Evolutionary conservation across 1,284 basidiomycete species (phyloP), one percentile per base, ranked within the genome.

Genomic region (Rhodotorula sp.): DNA sequence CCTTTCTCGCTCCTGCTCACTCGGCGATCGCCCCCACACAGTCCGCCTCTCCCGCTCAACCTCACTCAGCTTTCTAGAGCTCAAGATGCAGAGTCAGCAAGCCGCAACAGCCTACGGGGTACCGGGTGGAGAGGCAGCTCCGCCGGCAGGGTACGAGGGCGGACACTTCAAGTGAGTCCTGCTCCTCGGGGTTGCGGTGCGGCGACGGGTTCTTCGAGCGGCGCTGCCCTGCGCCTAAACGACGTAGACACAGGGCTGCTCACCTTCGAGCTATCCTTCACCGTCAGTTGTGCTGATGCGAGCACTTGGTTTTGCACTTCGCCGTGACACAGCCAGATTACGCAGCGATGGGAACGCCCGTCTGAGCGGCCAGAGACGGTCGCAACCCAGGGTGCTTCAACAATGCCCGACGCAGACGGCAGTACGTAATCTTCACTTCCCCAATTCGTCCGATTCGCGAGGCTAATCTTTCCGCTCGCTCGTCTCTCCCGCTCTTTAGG

Each of bases 371-470:
- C 58, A 14, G 66, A 59, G 21, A 61, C 55, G 27, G n/a, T 52
- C 14, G 53, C 42, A 0, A 23, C 42, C 9, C 70, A 72, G 60
- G 55, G 54, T 19, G 70, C 66, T 3, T 63, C 59, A 13, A 72
- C 70, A 2, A 66, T 68, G 59, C 70, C 70, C 12, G 67, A 68
- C 21, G 67, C 67, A 19, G 62, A 68, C 54, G 70, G 70, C 25
- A 41, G 66, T 67, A 48, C 42, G 61, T 34, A 5, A 34, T 60
- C 13, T 10, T 25, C 4, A 8, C 58, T 41, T 21, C 41, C 12
- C 50, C 25, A 14, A 2, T 9, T 59, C 42, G 41, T 58, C 16
- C 16, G 3, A n/a, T 19, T 27, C 34, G 23, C 19, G 23, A 7
- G 4, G 21, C 1, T 2, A n/a, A n/a, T 23, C 49, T 25, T 25